These are phyloP conservation scores for Coelastrella sp. DNA, from an alignment of 139 green algal species.

Conservation along the genomic window DNA sequence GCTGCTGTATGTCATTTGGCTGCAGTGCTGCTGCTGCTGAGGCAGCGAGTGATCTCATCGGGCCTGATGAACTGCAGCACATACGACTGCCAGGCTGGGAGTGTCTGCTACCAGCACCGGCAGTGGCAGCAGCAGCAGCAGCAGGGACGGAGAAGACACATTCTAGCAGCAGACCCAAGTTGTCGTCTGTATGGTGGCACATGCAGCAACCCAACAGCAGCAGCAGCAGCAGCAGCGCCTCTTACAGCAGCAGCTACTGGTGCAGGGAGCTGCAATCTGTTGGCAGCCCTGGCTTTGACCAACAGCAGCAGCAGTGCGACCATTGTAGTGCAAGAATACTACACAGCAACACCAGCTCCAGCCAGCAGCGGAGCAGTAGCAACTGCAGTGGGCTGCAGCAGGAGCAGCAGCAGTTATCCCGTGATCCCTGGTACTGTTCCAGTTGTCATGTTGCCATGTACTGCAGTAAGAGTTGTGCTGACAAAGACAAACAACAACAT, in stretches of 20 bases:
- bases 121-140: neutral
- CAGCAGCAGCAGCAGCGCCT: neutral
- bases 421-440: neutral
- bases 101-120: neutral
- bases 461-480: constrained; percentile 6
- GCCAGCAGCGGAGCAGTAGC: no score
- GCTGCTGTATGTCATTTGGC: neutral
- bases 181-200: neutral
- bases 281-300: neutral
- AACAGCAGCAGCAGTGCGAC: neutral
- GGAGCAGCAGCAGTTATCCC: neutral
- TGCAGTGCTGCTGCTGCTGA: constrained; percentile 29
- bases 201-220: neutral
- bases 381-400: constrained; percentile 13
- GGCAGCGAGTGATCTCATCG: neutral
- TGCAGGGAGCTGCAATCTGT: neutral
- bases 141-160: neutral
- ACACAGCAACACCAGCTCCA: no score
- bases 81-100: constrained; percentile 3
- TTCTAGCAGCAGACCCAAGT: neutral
- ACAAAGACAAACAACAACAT: neutral
- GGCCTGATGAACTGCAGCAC: neutral
- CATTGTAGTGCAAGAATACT: neutral
- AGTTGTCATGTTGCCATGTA: neutral
- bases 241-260: neutral